A percentile compares a stretch with the other conserved stretches of the same genome.
These are phyloP conservation scores for Athelia sp. DNA, from an alignment of 1,284 basidiomycete species.

Conservation along the genomic window DNA sequence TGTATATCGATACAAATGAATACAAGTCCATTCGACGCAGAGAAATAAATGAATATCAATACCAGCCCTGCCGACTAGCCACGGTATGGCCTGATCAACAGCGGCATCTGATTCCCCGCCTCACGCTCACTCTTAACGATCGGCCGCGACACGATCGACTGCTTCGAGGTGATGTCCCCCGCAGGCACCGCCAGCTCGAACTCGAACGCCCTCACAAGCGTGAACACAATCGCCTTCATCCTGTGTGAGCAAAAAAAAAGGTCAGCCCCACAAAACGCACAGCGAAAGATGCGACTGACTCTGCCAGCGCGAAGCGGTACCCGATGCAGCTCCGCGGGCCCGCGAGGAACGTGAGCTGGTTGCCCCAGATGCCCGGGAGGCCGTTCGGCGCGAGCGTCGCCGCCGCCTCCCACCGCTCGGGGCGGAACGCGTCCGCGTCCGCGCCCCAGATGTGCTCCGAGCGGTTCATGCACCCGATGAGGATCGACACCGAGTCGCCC, in stretches of 20 bases:
- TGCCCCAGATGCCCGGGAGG: conserved; percentile 33
- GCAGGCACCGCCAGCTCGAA: conserved; percentile 46
- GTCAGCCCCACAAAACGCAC: background rate
- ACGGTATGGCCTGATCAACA: conserved; percentile 16
- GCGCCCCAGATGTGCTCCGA: conserved; percentile 48
- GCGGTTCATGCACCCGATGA: conserved; percentile 42
- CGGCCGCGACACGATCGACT: conserved; percentile 26
- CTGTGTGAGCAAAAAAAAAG: conserved; percentile 21
- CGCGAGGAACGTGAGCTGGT: conserved; percentile 34
- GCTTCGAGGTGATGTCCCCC: conserved; percentile 29
- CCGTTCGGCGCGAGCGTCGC: conserved; percentile 16
- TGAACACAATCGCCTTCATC: conserved; percentile 52
- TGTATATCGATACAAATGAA: no score
- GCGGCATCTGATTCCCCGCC: conserved; percentile 24
- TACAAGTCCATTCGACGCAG: no score
- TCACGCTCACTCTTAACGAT: conserved; percentile 18
- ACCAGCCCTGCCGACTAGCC: no score
- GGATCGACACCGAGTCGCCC: conserved; percentile 41
- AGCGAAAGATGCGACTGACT: conserved; percentile 16
- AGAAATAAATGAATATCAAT: no score
- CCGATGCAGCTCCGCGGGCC: conserved; percentile 36
- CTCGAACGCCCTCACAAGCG: conserved; percentile 50
- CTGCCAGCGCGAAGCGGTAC: conserved; percentile 38
- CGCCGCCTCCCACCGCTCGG: conserved; percentile 26
- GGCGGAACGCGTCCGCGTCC: conserved; percentile 43